phyloP scores from a whole-genome alignment of 169 alveolate species.

The Theileria annulata region DNA sequence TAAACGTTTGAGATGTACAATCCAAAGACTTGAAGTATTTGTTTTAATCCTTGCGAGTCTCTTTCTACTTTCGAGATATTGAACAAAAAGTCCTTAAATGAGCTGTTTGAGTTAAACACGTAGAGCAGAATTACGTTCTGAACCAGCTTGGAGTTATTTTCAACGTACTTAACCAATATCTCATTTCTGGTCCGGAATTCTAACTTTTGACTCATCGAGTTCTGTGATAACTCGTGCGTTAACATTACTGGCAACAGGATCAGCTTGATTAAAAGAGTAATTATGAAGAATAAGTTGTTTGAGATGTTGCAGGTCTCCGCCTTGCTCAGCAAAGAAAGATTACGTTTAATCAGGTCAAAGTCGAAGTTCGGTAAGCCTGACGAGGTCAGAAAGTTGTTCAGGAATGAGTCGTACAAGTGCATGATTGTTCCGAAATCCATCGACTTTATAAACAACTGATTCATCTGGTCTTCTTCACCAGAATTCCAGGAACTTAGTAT shows the following conservation, averaged over 20 bases:
- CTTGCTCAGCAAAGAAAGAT: neutral
- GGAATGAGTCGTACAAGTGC: neutral
- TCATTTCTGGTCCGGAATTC: neutral
- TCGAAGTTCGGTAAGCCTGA: neutral
- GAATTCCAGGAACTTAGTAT: neutral
- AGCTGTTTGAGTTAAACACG: constrained; percentile 28
- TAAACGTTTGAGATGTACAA: constrained; percentile 43
- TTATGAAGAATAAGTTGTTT: constrained; percentile 1
- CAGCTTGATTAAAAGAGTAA: neutral
- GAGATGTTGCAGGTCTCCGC: constrained; percentile 8
- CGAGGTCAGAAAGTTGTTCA: neutral
- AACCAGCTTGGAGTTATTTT: constrained; percentile 14
- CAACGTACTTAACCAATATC: constrained; percentile 12
- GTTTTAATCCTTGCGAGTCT: constrained; percentile 22
- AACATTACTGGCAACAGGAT: constrained; percentile 2
- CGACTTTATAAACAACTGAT: neutral
- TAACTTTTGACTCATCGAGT: neutral
- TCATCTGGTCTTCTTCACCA: neutral
- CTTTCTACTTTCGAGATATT: constrained; percentile 15
- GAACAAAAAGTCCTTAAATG: constrained; percentile 45
- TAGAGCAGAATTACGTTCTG: constrained; percentile 29
- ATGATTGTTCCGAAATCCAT: neutral
- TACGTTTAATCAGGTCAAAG: neutral
- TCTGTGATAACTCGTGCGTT: neutral
- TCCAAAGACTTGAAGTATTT: constrained; percentile 21